Conservation (phyloP, 2,329 filamentous ascomycete species). For the Setomelanomma holmii region DNA sequence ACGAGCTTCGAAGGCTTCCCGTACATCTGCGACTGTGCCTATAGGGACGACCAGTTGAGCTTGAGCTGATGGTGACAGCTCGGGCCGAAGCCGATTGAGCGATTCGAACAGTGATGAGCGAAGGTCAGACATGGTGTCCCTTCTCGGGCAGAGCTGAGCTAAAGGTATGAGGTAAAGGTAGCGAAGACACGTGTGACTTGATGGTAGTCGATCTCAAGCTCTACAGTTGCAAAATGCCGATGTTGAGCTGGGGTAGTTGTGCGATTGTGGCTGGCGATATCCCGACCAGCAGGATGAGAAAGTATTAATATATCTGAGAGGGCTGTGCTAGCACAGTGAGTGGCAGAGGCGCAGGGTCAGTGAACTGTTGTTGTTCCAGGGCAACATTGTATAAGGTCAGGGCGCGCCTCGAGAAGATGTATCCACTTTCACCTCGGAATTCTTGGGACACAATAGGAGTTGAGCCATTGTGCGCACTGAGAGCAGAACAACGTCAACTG, state of each 20-base stretch:
- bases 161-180: background rate
- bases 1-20: background rate
- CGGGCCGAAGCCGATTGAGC: background rate
- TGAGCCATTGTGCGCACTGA: background rate
- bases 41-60: background rate
- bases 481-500: background rate
- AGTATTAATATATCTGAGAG: no score
- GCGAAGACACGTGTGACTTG: background rate
- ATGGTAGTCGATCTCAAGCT: background rate
- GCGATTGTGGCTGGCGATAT: background rate
- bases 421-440: background rate
- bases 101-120: background rate
- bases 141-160: background rate
- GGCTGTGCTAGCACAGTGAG: no score
- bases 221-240: background rate
- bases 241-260: background rate
- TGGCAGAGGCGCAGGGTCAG: no score
- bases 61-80: background rate
- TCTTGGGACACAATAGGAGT: background rate
- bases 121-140: background rate
- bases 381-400: background rate
- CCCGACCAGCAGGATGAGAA: no score
- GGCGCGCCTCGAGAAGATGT: background rate
- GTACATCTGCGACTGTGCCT: background rate
- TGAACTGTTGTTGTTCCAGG: no score